These are phyloP conservation scores for Xylaria sp. DNA, from an alignment of 2,329 filamentous ascomycete species.

Conservation along the genomic window DNA sequence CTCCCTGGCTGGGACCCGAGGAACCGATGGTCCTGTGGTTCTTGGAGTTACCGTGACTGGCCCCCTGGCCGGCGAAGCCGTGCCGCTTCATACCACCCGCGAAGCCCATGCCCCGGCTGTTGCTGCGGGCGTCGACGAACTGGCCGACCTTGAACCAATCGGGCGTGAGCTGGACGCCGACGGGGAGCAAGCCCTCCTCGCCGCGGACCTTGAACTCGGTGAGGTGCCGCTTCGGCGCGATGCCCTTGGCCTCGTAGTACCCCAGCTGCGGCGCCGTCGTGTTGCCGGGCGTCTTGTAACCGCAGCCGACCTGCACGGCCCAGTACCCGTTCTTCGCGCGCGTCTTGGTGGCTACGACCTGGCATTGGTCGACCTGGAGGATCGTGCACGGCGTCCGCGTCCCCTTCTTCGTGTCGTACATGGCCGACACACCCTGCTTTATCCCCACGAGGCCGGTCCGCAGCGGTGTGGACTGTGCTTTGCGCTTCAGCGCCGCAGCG, in stretches of 20 bases:
- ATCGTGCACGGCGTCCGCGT: constrained; percentile 88
- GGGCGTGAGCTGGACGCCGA: constrained; percentile 82
- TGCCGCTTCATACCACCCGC: constrained; percentile 98
- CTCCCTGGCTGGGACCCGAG: constrained; percentile 87
- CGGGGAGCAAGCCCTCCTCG: constrained; percentile 75
- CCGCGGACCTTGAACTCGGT: constrained; percentile 88
- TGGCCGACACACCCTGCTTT: constrained; percentile 96
- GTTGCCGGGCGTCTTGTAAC: constrained; percentile 78
- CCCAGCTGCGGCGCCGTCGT: constrained; percentile 85
- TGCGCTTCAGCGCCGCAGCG: constrained; percentile 69
- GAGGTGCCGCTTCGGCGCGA: constrained; percentile 85
- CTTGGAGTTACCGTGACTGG: constrained; percentile 94
- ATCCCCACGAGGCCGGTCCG: constrained; percentile 85
- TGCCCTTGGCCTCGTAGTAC: constrained; percentile 83
- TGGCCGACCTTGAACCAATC: constrained; percentile 93
- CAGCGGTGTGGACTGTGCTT: constrained; percentile 68
- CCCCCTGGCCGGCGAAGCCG: constrained; percentile 88
- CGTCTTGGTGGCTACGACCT: constrained; percentile 90
- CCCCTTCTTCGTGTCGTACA: constrained; percentile 79
- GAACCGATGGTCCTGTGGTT: constrained; percentile 94
- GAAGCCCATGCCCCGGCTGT: constrained; percentile 90
- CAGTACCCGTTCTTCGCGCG: constrained; percentile 85
- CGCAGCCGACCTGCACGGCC: constrained; percentile 89
- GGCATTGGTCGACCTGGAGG: constrained; percentile 90
- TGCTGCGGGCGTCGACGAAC: constrained; percentile 85